Conservation (phyloP, 164 flowering plant genomes). For the Houttuynia cordata region DNA sequence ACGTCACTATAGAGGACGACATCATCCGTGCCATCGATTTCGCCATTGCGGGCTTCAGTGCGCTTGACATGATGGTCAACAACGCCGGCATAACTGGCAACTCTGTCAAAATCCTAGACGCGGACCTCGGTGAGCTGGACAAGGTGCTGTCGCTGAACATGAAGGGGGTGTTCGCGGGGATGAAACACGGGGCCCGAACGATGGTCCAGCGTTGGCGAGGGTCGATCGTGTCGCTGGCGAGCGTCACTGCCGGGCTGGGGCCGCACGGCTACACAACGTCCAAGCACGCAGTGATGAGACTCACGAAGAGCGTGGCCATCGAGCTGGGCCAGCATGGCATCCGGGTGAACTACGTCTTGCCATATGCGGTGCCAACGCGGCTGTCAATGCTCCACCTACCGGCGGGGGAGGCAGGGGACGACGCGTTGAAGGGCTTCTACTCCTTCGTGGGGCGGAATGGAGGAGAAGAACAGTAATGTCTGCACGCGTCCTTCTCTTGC, state of each 20-base stretch:
- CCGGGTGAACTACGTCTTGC: constrained; percentile 85
- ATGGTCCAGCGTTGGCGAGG: constrained; percentile 74
- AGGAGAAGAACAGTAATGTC: no score
- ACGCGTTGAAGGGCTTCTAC: constrained; percentile 35
- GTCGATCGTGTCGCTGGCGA: constrained; percentile 45
- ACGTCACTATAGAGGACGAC: constrained; percentile 63
- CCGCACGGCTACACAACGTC: constrained; percentile 81
- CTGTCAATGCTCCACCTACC: constrained; percentile 70
- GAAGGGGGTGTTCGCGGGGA: constrained; percentile 56
- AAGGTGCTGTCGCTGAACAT: constrained; percentile 64
- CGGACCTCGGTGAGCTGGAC: constrained; percentile 38
- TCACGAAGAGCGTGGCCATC: constrained; percentile 60
- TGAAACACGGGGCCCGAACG: constrained; percentile 85
- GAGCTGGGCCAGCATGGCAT: constrained; percentile 77
- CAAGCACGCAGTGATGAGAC: constrained; percentile 76
- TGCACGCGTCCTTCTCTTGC: no score
- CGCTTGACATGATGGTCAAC: no score
- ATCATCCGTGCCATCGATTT: constrained; percentile 49
- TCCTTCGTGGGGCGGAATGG: constrained; percentile 27
- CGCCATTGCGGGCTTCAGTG: constrained; percentile 35
- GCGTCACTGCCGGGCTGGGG: constrained; percentile 55
- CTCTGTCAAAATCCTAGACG: constrained; percentile 48
- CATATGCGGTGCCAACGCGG: constrained; percentile 46
- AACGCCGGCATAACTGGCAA: no score
- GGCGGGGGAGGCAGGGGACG: constrained; percentile 57